Evolutionary conservation across 768 basidiomycete genomes (phyloP).

Genomic region (Russula ochroleuca): DNA sequence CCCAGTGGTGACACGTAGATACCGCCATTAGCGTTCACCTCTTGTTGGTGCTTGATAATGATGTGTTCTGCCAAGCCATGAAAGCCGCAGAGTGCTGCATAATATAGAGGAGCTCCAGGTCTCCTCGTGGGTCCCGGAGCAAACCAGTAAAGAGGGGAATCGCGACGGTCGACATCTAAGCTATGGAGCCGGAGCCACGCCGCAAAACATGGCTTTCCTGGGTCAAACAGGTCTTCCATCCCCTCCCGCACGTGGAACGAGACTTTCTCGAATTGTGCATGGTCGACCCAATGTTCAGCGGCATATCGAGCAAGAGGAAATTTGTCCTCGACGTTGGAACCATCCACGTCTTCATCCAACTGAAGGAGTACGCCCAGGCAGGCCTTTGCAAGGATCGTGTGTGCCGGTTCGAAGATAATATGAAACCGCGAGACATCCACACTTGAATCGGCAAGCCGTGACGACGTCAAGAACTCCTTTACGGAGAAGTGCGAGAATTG

Average conservation of each 20-base stretch:
- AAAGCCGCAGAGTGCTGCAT: no score
- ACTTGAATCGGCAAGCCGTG: not conserved
- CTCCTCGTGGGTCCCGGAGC: no score
- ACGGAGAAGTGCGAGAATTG: conserved; percentile 11
- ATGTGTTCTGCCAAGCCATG: no score
- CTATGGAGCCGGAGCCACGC: no score
- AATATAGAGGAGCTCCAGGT: no score
- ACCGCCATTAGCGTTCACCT: no score
- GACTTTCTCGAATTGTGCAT: not conserved
- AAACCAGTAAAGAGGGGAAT: no score
- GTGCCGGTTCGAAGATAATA: not conserved
- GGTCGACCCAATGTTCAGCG: not conserved
- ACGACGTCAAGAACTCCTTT: not conserved
- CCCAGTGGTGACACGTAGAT: no score
- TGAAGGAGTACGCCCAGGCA: not conserved
- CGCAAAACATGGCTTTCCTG: not conserved
- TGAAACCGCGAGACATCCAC: not conserved
- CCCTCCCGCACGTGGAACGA: not conserved
- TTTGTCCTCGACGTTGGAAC: not conserved
- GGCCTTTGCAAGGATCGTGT: not conserved
- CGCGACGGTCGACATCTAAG: no score
- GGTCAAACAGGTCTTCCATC: not conserved
- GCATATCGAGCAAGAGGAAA: not conserved
- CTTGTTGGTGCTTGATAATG: no score
- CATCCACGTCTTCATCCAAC: not conserved